These are phyloP conservation scores for Alternaria viburni DNA, from an alignment of 2,329 filamentous ascomycete genomes.

Conservation along the genomic window DNA sequence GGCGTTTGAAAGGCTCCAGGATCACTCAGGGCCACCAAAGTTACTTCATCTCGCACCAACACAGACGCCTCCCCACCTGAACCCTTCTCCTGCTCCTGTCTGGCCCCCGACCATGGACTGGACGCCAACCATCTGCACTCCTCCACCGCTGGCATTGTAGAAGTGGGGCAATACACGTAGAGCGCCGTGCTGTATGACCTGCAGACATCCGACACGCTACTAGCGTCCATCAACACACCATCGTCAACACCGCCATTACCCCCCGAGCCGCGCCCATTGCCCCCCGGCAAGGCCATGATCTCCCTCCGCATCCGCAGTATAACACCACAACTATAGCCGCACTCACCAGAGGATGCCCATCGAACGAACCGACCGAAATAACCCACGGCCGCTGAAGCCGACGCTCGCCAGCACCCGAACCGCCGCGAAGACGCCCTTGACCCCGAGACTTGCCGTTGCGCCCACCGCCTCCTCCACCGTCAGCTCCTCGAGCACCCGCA, in stretches of 20 bases:
- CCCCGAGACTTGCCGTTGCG: slow-evolving; percentile 62
- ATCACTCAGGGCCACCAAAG: slow-evolving; percentile 21
- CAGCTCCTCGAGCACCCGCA: slow-evolving; percentile 40
- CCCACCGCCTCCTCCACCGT: slow-evolving; percentile 30
- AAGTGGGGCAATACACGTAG: slow-evolving; percentile 15
- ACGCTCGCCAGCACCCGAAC: slow-evolving; percentile 68
- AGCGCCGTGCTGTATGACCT: slow-evolving; percentile 23
- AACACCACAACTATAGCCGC: slow-evolving; percentile 18
- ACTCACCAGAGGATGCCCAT: slow-evolving; percentile 44
- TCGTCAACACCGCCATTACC: slow-evolving; percentile 27
- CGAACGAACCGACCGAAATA: slow-evolving; percentile 54
- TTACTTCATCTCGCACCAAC: slow-evolving; percentile 22
- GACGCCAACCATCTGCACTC: slow-evolving; percentile 6
- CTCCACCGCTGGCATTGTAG: slow-evolving; percentile 18
- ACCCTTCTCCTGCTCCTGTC: slow-evolving; percentile 17
- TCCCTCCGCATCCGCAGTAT: slow-evolving; percentile 21
- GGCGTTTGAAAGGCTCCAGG: slow-evolving; percentile 11
- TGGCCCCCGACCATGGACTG: slow-evolving; percentile 27
- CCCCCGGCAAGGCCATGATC: slow-evolving; percentile 39
- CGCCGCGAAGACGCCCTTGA: slow-evolving; percentile 60
- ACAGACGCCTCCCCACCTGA: slow-evolving; percentile 17
- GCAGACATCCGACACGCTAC: slow-evolving; percentile 14
- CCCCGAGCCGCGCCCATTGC: slow-evolving; percentile 34
- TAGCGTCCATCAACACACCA: slow-evolving; percentile 27
- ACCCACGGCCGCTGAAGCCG: slow-evolving; percentile 69